phyloP scores from a whole-genome alignment of 768 basidiomycete genomes.

The Grammothele lineata region DNA sequence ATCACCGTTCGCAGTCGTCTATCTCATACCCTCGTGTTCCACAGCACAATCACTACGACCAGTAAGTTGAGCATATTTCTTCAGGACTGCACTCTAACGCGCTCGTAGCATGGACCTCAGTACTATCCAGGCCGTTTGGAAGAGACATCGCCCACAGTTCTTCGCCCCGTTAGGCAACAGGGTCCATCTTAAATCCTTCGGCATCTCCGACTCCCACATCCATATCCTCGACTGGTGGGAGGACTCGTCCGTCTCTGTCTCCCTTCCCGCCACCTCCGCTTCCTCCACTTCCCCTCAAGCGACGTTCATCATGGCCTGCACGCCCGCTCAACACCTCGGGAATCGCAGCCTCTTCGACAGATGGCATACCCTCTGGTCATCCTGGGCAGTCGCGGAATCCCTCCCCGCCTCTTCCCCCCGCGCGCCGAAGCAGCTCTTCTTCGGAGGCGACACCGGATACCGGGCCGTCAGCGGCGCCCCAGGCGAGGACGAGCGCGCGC shows the following conservation, averaged over 20 bases:
- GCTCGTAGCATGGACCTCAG: constrained; percentile 28
- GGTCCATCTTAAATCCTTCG: constrained; percentile 28
- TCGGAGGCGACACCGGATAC: constrained; percentile 71
- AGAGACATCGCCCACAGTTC: constrained; percentile 31
- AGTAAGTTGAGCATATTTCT: constrained; percentile 13
- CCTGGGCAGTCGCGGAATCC: constrained; percentile 57
- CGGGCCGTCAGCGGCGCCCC: constrained; percentile 40
- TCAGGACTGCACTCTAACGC: neutral
- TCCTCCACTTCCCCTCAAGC: constrained; percentile 7
- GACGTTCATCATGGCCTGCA: constrained; percentile 49
- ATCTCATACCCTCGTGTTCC: too few species aligned
- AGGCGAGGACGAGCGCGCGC: constrained; percentile 45
- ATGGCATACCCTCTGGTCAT: constrained; percentile 59
- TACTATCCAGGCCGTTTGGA: constrained; percentile 28
- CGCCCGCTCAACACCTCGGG: constrained; percentile 63
- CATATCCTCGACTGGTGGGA: constrained; percentile 54
- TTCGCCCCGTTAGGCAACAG: constrained; percentile 45
- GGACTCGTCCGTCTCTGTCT: constrained; percentile 20
- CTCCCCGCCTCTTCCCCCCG: constrained; percentile 24
- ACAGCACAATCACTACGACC: constrained; percentile 37
- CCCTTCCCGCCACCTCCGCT: constrained; percentile 18
- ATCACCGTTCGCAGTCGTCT: too few species aligned
- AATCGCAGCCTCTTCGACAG: constrained; percentile 46
- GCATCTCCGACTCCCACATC: constrained; percentile 28
- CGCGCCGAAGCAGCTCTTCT: constrained; percentile 44